Conservation (phyloP, 371 early-diverging fungal species). For the Mortierella sp. region DNA sequence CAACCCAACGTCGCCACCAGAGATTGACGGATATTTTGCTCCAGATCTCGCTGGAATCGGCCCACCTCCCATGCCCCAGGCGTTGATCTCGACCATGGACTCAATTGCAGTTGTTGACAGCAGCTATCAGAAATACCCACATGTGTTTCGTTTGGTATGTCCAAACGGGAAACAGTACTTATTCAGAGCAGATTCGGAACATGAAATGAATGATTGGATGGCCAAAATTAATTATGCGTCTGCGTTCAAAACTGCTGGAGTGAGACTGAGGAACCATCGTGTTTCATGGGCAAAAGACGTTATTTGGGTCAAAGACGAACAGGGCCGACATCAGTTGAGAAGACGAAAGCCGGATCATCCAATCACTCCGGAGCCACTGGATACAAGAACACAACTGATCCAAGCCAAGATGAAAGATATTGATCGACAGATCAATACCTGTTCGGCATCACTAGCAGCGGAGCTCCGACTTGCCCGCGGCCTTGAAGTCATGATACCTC, state of each 20-base stretch:
- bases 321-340: conserved; percentile 35
- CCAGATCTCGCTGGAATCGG: conserved; percentile 21
- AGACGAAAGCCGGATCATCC: conserved; percentile 39
- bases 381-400: conserved; percentile 31
- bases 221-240: conserved; percentile 84
- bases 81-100: conserved; percentile 74
- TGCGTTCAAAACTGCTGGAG: conserved; percentile 75
- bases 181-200: conserved; percentile 72
- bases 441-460: conserved; percentile 32
- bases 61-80: conserved; percentile 61
- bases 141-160: conserved; percentile 81
- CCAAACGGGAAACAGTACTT: conserved; percentile 80
- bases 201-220: conserved; percentile 87
- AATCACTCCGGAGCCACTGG: conserved; percentile 36
- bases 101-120: conserved; percentile 81
- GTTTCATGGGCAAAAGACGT: conserved; percentile 43
- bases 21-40: conserved; percentile 43
- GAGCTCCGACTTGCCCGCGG: conserved; percentile 73
- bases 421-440: conserved; percentile 36
- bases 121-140: conserved; percentile 77
- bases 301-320: conserved; percentile 43
- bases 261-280: conserved; percentile 61
- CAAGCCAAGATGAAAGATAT: conserved; percentile 43
- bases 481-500: conserved; percentile 74
- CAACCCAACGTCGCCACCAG: conserved; percentile 40